A percentile compares a stretch with the other conserved stretches of the same genome.
phyloP scores from a whole-genome alignment of 352 stramenopile species.

The Saprolegnia diclina region DNA sequence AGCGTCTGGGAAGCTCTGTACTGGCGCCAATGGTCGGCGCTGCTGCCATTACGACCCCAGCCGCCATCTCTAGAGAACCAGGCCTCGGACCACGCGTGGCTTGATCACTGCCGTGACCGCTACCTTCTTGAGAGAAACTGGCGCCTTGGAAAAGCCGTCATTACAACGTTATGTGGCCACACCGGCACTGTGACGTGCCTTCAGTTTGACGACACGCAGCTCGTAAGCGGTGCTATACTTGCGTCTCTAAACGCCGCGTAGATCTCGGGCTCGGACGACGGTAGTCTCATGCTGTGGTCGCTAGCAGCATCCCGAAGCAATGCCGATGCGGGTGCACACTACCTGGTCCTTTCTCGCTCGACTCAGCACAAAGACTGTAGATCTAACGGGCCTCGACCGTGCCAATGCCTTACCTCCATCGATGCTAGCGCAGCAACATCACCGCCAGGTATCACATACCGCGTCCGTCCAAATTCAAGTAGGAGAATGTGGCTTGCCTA shows the following conservation, averaged over 20 bases:
- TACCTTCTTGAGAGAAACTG: conserved; percentile 33
- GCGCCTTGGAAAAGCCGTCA: conserved; percentile 28
- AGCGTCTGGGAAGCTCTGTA: conserved; percentile 31
- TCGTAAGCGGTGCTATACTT: conserved; percentile 13
- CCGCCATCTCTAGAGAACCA: background rate
- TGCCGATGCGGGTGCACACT: background rate
- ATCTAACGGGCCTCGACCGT: background rate
- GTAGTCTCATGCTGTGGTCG: conserved; percentile 37
- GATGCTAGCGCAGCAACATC: conserved; percentile 33
- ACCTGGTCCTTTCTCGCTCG: background rate
- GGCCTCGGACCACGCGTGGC: conserved; percentile 20
- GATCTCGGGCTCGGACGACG: conserved; percentile 34
- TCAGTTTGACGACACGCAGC: conserved; percentile 28
- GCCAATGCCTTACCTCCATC: background rate
- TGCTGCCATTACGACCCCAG: background rate
- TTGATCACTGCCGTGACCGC: conserved; percentile 29
- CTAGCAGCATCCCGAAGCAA: conserved; percentile 29
- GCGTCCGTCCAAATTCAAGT: background rate
- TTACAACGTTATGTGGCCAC: conserved; percentile 34
- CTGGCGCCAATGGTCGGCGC: conserved; percentile 24
- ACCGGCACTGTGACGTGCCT: conserved; percentile 33
- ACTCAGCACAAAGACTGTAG: background rate
- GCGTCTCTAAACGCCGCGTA: background rate
- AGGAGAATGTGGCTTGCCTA: background rate
- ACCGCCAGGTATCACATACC: conserved; percentile 24